A percentile compares a stretch with the other conserved stretches of the same genome.
Evolutionary conservation across 1,139 yeast genomes (phyloP).

Genomic region (Yamadazyma diddensiae): DNA sequence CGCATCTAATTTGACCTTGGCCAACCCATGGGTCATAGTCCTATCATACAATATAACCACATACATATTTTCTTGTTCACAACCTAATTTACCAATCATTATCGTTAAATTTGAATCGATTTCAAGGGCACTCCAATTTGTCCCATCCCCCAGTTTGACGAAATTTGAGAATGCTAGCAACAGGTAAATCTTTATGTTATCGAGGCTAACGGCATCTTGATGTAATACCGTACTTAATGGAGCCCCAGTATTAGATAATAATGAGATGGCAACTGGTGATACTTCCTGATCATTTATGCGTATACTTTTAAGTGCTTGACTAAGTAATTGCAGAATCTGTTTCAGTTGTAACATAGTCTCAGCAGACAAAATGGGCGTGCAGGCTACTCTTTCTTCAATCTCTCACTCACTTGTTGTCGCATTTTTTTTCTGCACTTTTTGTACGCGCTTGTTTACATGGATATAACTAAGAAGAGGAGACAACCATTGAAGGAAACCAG

Average conservation of each 20-base stretch:
- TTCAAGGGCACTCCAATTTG: constrained; percentile 33
- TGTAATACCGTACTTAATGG: constrained; percentile 38
- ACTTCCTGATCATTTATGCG: constrained; percentile 1
- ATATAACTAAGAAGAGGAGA: constrained; percentile 11
- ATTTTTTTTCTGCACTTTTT: too few species aligned
- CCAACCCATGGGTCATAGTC: constrained; percentile 33
- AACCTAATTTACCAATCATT: constrained; percentile 23
- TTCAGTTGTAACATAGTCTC: constrained; percentile 54
- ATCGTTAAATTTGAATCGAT: constrained; percentile 29
- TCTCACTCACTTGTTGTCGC: too few species aligned
- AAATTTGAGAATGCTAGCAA: constrained; percentile 40
- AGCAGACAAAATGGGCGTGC: too few species aligned
- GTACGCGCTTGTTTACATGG: too few species aligned
- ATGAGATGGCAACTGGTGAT: constrained; percentile 39
- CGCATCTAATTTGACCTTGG: constrained; percentile 42
- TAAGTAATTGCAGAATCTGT: constrained; percentile 40
- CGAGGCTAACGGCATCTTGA: constrained; percentile 26
- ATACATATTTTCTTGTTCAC: constrained; percentile 6
- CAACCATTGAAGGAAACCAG: constrained; percentile 44
- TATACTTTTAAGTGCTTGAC: constrained; percentile 26
- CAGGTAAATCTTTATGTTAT: constrained; percentile 45
- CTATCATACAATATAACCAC: constrained; percentile 14
- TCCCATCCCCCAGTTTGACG: constrained; percentile 10
- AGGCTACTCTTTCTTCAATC: too few species aligned
- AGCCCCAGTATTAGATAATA: constrained; percentile 41